Base-by-base conservation (phyloP, 176 grass and related monocot genomes). In the Calamus simplicifolius region DNA sequence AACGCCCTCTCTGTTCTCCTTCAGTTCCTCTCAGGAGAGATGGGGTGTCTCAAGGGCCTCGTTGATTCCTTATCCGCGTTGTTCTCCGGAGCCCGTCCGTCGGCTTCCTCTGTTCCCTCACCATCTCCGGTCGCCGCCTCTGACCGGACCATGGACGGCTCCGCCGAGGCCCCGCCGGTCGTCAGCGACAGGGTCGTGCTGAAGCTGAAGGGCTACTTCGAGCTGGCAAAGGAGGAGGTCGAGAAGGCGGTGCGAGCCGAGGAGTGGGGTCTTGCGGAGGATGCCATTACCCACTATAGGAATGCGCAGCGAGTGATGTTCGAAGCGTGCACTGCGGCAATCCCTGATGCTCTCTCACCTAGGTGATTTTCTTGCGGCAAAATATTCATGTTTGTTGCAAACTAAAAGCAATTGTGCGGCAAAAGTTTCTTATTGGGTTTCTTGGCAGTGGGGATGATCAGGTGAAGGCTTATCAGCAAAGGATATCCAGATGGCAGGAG, bases 191-290 rank as follows among this genome's bases (percentile, higher is more conserved):
- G 92, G 65, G 87, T 85, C 30, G 87, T 78, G 26, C 68, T 97
- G 48, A 97, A 88, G 79, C 81, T 97, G 28, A 91, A 62, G 85
- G 92, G 87, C 2, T 97, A 97, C 78, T 97, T 97, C 75, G 92
- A 97, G 26, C 74, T 97, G 58, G 92, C 92, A 49, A 97, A 97
- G 69, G 81, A 97, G 81, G 83, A 88, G 83, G 91, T 91, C 78
- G 81, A 97, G 66, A 97, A 91, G 76, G 92, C 92, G 50, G 78
- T 97, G 31, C 84, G 84, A 52, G 76, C 84, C 26, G 92, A 97
- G 84, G 92, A 97, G 78, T 88, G 87, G 84, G 84, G 84, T 0
- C 71, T 91, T 59, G 64, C 80, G 6, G 84, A 88, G 13, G 87
- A 91, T 53, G 92, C 92, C 30, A 26, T 77, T 16, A 61, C 78